Base-by-base conservation (phyloP, 352 stramenopile species). In the Phytopythium delawarense region DNA sequence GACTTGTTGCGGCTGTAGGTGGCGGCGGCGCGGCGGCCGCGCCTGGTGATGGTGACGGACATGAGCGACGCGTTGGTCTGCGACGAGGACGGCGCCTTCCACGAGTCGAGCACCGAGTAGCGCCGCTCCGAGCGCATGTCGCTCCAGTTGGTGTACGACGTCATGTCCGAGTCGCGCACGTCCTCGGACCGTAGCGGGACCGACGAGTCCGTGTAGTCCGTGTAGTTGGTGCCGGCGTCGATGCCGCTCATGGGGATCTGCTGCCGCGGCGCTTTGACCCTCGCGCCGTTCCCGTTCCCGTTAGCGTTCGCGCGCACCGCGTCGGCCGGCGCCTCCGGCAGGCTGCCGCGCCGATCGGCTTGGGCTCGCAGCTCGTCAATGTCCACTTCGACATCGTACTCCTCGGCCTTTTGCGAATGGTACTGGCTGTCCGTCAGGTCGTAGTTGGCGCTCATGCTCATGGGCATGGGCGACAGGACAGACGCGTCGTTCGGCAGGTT, bases 41-140 rank as follows among this genome's bases (percentile, higher is more conserved):
- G 81, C 32, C 77, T 59, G 0, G 84, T 90, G 46, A 91, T 91
- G 1, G 84, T 93, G 59, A 93, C 71, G 30, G 70, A 80, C 23
- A 79, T 88, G 25, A 93, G 78, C 50, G 83, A 78, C 25, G 81
- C 77, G 63, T 80, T 91, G 34, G 74, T 79, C 40, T 76, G 72
- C 9, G 68, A 69, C 23, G 79, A 88, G 7, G 65, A 76, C 52
- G 84, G 81, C 1, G 70, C 59, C 39, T 87, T 87, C 84, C 84
- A 93, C 12, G 80, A 86, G 51, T 91, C 84, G 40, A 91, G 65
- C 56, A 92, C 52, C 11, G 84, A 92, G 60, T 86, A 88, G 2
- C 84, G 84, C 44, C 84, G 76, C 56, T 86, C 75, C 0, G 78
- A 84, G 8, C 49, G 63, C 37, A 72, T 69, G 21, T 65, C 71